These are phyloP conservation scores for Epichloe bromicola DNA, from an alignment of 2,329 filamentous ascomycete species.

Conservation along the genomic window DNA sequence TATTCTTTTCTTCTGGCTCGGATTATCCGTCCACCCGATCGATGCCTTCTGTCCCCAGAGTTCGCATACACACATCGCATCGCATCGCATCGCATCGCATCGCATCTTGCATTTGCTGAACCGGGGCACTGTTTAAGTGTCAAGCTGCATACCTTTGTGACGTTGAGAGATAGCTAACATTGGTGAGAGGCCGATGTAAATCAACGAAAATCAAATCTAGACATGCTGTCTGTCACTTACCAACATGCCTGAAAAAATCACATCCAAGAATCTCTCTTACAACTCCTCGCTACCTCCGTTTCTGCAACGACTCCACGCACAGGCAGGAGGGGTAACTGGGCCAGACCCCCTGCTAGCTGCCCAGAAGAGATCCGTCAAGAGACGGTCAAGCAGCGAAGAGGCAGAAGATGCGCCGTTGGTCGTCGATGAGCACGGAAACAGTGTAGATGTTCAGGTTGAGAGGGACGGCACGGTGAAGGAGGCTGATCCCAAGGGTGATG, in stretches of 20 bases:
- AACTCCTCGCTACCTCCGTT: slow-evolving; percentile 46
- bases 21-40: neutral
- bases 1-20: neutral
- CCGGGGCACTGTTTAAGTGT: too few relatives aligned
- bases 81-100: too few relatives aligned
- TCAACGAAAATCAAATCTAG: neutral
- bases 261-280: slow-evolving; percentile 58
- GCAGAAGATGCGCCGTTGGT: slow-evolving; percentile 67
- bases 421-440: slow-evolving; percentile 59
- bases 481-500: slow-evolving; percentile 12
- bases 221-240: neutral
- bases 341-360: slow-evolving; percentile 38
- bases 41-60: neutral
- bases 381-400: slow-evolving; percentile 50
- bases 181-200: too few relatives aligned
- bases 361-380: slow-evolving; percentile 36
- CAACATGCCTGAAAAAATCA: slow-evolving; percentile 47
- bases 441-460: slow-evolving; percentile 36
- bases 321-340: slow-evolving; percentile 34
- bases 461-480: slow-evolving; percentile 28
- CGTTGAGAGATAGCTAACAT: too few relatives aligned
- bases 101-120: too few relatives aligned
- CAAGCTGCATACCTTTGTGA: too few relatives aligned
- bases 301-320: slow-evolving; percentile 41
- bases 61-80: too few relatives aligned